Percentiles rank a stretch among this genome's conserved stretches.
phyloP scores from a whole-genome alignment of 805 yeast species.

The Blastobotrys peoriensis region DNA sequence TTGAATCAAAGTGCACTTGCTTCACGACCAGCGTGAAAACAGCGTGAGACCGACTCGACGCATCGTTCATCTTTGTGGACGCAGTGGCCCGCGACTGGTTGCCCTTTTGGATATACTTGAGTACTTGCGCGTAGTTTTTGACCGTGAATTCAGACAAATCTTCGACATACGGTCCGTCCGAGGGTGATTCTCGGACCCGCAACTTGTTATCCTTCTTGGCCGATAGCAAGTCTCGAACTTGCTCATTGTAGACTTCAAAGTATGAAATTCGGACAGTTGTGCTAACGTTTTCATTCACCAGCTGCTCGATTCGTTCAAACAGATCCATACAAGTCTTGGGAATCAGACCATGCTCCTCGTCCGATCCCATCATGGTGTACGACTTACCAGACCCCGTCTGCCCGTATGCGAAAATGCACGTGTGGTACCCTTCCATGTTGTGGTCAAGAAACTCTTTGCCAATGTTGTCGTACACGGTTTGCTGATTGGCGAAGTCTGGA shows the following conservation, averaged over 20 bases:
- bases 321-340: conserved; percentile 54
- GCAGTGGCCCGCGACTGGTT: conserved; percentile 59
- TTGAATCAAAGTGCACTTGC: conserved; percentile 43
- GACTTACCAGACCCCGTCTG: conserved; percentile 86
- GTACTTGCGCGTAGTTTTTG: conserved; percentile 44
- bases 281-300: conserved; percentile 35
- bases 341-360: conserved; percentile 53
- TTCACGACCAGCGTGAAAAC: conserved; percentile 57
- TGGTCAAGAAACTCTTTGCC: conserved; percentile 59
- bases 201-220: conserved; percentile 27
- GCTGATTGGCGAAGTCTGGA: conserved; percentile 42
- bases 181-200: conserved; percentile 59
- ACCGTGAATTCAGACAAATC: conserved; percentile 50
- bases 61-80: conserved; percentile 63
- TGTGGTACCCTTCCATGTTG: conserved; percentile 63
- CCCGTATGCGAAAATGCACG: conserved; percentile 72
- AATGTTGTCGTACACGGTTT: conserved; percentile 43
- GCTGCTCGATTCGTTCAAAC: conserved; percentile 37
- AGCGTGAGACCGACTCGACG: conserved; percentile 77
- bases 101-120: conserved; percentile 44
- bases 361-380: conserved; percentile 68
- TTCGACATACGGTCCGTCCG: conserved; percentile 68
- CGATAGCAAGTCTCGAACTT: conserved; percentile 57
- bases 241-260: conserved; percentile 74
- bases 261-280: conserved; percentile 50